Percentiles rank a stretch among this genome's conserved stretches.
Evolutionary conservation across 768 basidiomycete species (phyloP).

Genomic region (Cyclocybe cylindracea): DNA sequence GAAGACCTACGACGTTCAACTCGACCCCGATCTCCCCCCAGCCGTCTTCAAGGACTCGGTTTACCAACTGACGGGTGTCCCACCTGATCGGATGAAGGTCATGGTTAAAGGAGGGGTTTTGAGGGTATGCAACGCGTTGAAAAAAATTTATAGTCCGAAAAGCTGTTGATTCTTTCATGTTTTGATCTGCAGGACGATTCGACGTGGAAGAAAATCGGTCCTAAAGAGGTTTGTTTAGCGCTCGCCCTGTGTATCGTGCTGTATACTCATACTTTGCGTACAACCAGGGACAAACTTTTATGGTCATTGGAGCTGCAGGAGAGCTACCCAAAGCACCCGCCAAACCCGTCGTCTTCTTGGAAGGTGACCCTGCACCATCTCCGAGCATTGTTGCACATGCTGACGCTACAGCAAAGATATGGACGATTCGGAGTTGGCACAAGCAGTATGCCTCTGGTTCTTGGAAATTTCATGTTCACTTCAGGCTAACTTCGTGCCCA

Average conservation of each 20-base stretch:
- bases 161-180: background rate
- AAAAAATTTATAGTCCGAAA: background rate
- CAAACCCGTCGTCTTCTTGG: slow-evolving; percentile 79
- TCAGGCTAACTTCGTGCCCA: slow-evolving; percentile 26
- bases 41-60: slow-evolving; percentile 81
- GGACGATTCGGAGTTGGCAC: slow-evolving; percentile 78
- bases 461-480: background rate
- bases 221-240: slow-evolving; percentile 67
- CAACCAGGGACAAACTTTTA: slow-evolving; percentile 83
- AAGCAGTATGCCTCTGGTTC: slow-evolving; percentile 57
- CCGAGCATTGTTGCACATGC: no score
- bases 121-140: slow-evolving; percentile 55
- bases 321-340: slow-evolving; percentile 88
- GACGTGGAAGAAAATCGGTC: slow-evolving; percentile 79
- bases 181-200: slow-evolving; percentile 69
- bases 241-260: background rate
- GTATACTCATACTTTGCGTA: background rate
- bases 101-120: slow-evolving; percentile 93
- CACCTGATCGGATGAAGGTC: slow-evolving; percentile 92
- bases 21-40: slow-evolving; percentile 73
- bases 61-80: slow-evolving; percentile 82
- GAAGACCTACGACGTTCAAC: slow-evolving; percentile 67
- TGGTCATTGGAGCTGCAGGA: slow-evolving; percentile 91
- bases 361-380: slow-evolving; percentile 51
- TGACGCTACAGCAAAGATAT: slow-evolving; percentile 56